Evolutionary conservation across 1,284 basidiomycete genomes (phyloP).

Genomic region (Neolentinus lepideus): DNA sequence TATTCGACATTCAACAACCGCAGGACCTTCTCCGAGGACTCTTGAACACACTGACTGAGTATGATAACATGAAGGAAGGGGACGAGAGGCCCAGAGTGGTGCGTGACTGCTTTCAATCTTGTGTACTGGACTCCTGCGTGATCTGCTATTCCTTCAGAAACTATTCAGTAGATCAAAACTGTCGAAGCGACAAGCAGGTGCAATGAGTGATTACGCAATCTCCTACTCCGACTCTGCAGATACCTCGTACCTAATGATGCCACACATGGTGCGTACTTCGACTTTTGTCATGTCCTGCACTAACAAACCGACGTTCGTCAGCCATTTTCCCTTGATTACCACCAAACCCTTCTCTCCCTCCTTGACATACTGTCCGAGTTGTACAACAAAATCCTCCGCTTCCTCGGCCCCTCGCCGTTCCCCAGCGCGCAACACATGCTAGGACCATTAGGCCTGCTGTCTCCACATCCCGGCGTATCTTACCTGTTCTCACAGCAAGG

Average conservation of each 20-base stretch:
- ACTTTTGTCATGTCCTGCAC: background rate
- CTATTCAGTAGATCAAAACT: conserved; percentile 50
- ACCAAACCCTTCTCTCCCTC: conserved; percentile 78
- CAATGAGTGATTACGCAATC: conserved; percentile 51
- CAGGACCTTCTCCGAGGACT: conserved; percentile 72
- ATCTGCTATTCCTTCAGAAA: conserved; percentile 28
- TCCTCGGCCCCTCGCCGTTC: conserved; percentile 72
- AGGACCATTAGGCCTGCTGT: conserved; percentile 64
- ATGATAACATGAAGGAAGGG: conserved; percentile 75
- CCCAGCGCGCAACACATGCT: conserved; percentile 64
- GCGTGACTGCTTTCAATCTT: conserved; percentile 11
- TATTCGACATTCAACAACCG: conserved; percentile 74
- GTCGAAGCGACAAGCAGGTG: conserved; percentile 43
- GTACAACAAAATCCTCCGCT: conserved; percentile 76
- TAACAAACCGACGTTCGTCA: conserved; percentile 19
- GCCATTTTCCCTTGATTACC: conserved; percentile 83
- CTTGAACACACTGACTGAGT: conserved; percentile 66
- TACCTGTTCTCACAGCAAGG: conserved; percentile 51
- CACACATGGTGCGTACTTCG: conserved; percentile 54
- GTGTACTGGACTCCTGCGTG: conserved; percentile 5
- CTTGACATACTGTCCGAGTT: conserved; percentile 83
- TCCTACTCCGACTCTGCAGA: conserved; percentile 56
- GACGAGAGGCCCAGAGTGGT: conserved; percentile 78
- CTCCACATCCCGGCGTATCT: conserved; percentile 75
- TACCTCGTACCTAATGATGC: conserved; percentile 64